Evolutionary conservation across 2,329 filamentous ascomycete genomes (phyloP), one percentile per base, ranked within the genome.

Genomic region (Trichoderma sp.): DNA sequence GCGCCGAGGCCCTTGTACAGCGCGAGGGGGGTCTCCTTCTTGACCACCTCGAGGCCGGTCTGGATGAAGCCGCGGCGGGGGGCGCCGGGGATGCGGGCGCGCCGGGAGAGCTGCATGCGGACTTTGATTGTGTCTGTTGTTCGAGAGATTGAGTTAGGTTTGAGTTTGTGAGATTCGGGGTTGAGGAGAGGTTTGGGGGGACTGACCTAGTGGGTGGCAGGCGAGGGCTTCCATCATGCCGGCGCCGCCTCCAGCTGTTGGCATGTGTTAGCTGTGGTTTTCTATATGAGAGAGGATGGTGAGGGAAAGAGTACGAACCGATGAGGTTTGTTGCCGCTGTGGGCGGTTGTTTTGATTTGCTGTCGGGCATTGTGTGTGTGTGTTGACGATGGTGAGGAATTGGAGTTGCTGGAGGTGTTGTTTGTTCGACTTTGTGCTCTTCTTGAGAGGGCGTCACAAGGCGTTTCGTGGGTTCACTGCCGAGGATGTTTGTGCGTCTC

Each of bases 211-310:
- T 68, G 95, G 95, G 83, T 99, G 95, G 79, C 95, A 99, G 62
- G 83, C 93, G 68, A 99, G 88, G 56, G 95, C 95, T 81, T 99
- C 95, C 93, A 98, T 98, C 94, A 98, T 97, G 75, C 95, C 95
- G 72, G 95, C 95, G 79, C 92, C 92, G 76, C 95, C 95, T 76
- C 95, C 95, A 77, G 95, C 95, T 96, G 72, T 43, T 30, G 66
- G 30, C 15, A 54, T 45, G 48, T 61, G 68, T 68, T 57, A 68
- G 68, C 39, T 74, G 68, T 50, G 60, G 39, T 48, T 66, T 44
- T 5, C 15, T 12, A 15, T n/a, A n/a, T n/a, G n/a, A n/a, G 12
- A 34, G 28, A 15, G 6, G 34, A n/a, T 51, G 39, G 19, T 57
- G 21, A 19, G 17, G 51, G 7, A 58, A 10, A 19, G 51, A 60